Evolutionary conservation across 306 rosid species (phyloP).

Genomic region (Herpetospermum pedunculosum): DNA sequence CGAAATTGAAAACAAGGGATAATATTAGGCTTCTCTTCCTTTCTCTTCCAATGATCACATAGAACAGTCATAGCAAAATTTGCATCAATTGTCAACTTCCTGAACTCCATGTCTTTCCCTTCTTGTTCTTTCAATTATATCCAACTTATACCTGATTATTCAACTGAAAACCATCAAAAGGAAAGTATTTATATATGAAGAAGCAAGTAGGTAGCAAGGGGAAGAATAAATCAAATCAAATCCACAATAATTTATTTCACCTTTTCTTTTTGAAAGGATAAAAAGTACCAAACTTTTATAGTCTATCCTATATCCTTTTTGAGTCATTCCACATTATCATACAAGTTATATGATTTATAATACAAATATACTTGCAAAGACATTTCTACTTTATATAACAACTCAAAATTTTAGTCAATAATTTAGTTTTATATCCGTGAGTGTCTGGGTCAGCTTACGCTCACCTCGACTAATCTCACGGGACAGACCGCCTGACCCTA

Average conservation of each 20-base stretch:
- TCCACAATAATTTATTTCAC: background rate
- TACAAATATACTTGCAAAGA: background rate
- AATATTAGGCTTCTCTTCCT: background rate
- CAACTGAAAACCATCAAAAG: background rate
- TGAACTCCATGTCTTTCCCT: background rate
- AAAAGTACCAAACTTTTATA: conserved; percentile 7
- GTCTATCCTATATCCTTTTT: conserved; percentile 5
- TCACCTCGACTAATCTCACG: too few relatives aligned
- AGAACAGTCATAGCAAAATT: background rate
- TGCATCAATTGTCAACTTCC: background rate
- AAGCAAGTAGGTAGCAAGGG: background rate
- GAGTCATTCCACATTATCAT: conserved; percentile 9
- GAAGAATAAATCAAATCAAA: background rate
- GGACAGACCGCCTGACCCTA: too few relatives aligned
- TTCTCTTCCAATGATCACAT: background rate
- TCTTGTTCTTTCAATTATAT: background rate
- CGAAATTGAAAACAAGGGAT: background rate
- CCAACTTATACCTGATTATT: background rate
- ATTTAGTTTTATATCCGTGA: too few relatives aligned
- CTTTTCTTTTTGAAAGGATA: conserved; percentile 7
- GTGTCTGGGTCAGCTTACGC: too few relatives aligned
- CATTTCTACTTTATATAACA: background rate
- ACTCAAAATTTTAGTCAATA: background rate
- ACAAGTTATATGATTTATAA: background rate
- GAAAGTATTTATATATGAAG: background rate